Conservation (phyloP, 495 filamentous ascomycete species). For the Xylaria longipes region DNA sequence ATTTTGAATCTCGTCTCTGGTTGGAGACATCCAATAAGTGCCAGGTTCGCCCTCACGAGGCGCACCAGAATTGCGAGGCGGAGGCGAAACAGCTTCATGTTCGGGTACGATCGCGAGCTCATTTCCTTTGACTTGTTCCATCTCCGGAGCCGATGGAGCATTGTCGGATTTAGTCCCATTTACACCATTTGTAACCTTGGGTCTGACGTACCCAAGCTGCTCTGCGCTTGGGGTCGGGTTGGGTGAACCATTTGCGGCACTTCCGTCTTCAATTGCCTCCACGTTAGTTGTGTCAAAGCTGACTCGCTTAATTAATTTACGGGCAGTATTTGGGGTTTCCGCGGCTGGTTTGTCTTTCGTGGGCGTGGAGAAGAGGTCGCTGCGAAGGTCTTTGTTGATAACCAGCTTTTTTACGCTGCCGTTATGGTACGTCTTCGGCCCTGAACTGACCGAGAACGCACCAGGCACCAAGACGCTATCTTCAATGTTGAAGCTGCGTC, state of each 20-base stretch:
- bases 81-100: conserved; percentile 57
- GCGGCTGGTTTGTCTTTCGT: conserved; percentile 49
- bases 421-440: conserved; percentile 62
- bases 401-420: conserved; percentile 83
- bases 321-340: conserved; percentile 55
- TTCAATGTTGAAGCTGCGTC: conserved; percentile 61
- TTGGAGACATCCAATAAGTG: conserved; percentile 85
- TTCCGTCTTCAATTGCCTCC: conserved; percentile 46
- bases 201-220: conserved; percentile 71
- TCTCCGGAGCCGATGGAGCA: conserved; percentile 60
- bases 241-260: conserved; percentile 49
- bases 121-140: conserved; percentile 74
- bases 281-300: conserved; percentile 78
- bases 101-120: conserved; percentile 83
- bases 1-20: conserved; percentile 69
- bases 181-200: conserved; percentile 56
- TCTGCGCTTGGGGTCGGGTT: conserved; percentile 60
- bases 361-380: conserved; percentile 72
- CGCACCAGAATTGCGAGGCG: conserved; percentile 28
- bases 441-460: conserved; percentile 76
- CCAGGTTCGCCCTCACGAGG: conserved; percentile 66
- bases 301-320: conserved; percentile 80
- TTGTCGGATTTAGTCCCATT: conserved; percentile 56
- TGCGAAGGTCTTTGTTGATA: conserved; percentile 85
- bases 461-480: conserved; percentile 88